phyloP scores from a whole-genome alignment of 1,139 yeast species.

The Candida anutae region DNA sequence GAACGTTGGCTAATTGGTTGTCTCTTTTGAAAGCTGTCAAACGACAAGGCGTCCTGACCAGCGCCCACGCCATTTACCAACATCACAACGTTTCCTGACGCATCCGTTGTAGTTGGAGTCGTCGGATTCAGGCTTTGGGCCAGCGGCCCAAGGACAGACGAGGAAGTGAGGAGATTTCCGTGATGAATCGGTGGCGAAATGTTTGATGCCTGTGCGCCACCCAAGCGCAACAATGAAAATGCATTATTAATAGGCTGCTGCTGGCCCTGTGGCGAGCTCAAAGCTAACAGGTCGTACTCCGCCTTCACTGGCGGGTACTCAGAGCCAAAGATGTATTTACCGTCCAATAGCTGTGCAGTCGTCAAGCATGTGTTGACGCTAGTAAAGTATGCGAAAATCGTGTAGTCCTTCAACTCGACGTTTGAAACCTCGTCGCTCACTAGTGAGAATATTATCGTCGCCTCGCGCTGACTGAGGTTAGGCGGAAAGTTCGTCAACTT shows the following conservation, averaged over 20 bases:
- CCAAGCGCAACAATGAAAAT: constrained; percentile 21
- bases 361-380: constrained; percentile 59
- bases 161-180: no score
- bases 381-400: constrained; percentile 57
- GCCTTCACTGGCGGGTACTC: constrained; percentile 46
- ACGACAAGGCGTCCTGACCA: constrained; percentile 2
- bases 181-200: constrained; percentile 19
- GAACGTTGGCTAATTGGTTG: constrained; percentile 53
- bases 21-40: constrained; percentile 33
- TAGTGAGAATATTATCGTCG: constrained; percentile 67
- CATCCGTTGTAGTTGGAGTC: not conserved
- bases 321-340: constrained; percentile 56
- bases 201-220: constrained; percentile 18
- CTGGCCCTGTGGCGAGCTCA: constrained; percentile 4
- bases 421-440: constrained; percentile 61
- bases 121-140: constrained; percentile 2
- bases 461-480: constrained; percentile 71
- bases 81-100: no score
- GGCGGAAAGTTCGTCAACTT: constrained; percentile 57
- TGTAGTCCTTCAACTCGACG: constrained; percentile 49
- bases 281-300: constrained; percentile 27
- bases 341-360: constrained; percentile 65
- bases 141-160: no score
- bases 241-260: constrained; percentile 7
- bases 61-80: constrained; percentile 1